Percentiles rank a stretch among this genome's conserved stretches.
Evolutionary conservation across 768 basidiomycete species (phyloP).

Genomic region (Cantharellus cinnabarinus): DNA sequence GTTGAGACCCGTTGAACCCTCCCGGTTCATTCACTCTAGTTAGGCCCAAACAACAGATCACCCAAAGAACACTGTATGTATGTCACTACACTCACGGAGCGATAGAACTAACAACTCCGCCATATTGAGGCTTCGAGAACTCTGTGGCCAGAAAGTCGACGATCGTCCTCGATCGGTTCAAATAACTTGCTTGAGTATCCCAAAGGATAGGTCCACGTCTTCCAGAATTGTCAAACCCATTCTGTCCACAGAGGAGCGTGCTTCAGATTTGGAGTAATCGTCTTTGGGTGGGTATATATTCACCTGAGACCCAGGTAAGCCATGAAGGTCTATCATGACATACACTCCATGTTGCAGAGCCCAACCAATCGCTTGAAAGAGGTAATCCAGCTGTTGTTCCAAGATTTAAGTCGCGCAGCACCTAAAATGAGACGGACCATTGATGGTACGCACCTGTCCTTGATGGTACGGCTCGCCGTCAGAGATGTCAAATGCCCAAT

Average conservation of each 20-base stretch:
- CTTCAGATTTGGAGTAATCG: background rate
- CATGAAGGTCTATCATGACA: slow-evolving; percentile 46
- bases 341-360: slow-evolving; percentile 65
- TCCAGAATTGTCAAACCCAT: slow-evolving; percentile 71
- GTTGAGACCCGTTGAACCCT: slow-evolving; percentile 27
- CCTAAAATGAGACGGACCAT: background rate
- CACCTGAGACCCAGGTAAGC: slow-evolving; percentile 50
- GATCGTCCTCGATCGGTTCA: slow-evolving; percentile 44
- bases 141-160: slow-evolving; percentile 35
- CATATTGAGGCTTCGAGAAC: slow-evolving; percentile 26
- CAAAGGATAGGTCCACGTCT: slow-evolving; percentile 35
- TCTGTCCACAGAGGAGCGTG: slow-evolving; percentile 12
- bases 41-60: background rate
- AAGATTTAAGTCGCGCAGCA: slow-evolving; percentile 8
- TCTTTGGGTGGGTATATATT: background rate
- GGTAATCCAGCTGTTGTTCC: background rate
- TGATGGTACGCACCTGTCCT: slow-evolving; percentile 1
- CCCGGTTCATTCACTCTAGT: slow-evolving; percentile 50
- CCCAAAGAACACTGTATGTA: background rate
- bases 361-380: slow-evolving; percentile 21
- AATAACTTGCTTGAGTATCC: slow-evolving; percentile 44
- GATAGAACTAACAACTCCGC: slow-evolving; percentile 40
- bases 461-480: slow-evolving; percentile 49
- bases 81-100: slow-evolving; percentile 22
- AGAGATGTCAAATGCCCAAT: slow-evolving; percentile 72